Evolutionary conservation across 306 rosid genomes (phyloP).

Genomic region (Comarum palustre): DNA sequence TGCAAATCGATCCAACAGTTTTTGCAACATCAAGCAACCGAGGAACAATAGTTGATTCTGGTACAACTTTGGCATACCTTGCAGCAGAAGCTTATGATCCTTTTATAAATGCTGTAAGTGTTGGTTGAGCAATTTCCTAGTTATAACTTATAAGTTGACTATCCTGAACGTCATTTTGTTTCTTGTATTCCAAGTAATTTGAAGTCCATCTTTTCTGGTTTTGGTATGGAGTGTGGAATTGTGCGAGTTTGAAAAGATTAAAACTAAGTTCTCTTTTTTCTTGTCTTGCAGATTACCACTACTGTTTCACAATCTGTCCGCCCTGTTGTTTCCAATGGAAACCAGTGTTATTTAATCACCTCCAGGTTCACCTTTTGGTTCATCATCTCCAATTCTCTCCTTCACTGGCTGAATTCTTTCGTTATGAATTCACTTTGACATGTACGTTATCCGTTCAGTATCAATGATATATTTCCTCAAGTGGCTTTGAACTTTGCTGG

Average conservation of each 20-base stretch:
- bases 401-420: background rate
- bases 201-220: background rate
- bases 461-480: conserved; percentile 74
- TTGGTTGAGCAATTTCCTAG: conserved; percentile 21
- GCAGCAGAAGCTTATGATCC: conserved; percentile 83
- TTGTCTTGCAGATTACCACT: conserved; percentile 50
- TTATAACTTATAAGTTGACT: conserved; percentile 21
- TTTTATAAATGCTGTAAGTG: conserved; percentile 80
- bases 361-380: conserved; percentile 44
- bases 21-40: conserved; percentile 71
- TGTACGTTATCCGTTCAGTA: conserved; percentile 43
- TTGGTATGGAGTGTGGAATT: background rate
- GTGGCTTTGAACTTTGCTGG: conserved; percentile 88
- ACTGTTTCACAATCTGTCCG: conserved; percentile 61
- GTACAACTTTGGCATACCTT: conserved; percentile 96
- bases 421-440: conserved; percentile 21
- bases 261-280: background rate
- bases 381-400: conserved; percentile 12
- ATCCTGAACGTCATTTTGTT: conserved; percentile 14
- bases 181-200: conserved; percentile 7
- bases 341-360: conserved; percentile 67
- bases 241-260: background rate
- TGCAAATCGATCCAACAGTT: conserved; percentile 60
- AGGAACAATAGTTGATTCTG: conserved; percentile 94
- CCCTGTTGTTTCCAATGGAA: conserved; percentile 56